Evolutionary conservation across 148 eudicot genomes (phyloP), one percentile per base, ranked within the genome.

Genomic region (Fagopyrum homotropicum): DNA sequence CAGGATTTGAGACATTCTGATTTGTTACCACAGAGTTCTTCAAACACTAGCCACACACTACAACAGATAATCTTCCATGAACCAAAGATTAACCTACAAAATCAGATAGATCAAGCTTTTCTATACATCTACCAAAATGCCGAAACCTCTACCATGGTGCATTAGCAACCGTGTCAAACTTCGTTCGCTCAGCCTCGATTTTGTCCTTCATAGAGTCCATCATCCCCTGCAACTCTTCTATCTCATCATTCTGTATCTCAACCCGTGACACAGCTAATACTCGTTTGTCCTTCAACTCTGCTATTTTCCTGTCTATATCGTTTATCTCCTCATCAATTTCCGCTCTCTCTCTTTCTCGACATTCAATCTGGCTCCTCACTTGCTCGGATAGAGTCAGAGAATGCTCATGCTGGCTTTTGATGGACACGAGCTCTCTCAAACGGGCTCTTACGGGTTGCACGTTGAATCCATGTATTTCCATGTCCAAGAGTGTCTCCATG

Each of bases 401-500:
- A 51, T 78, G 74, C 51, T 85, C 89, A 57, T 76, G 85, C 78
- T 63, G 75, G 40, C 81, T 80, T 76, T 88, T 93, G 35, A 82
- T 79, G 5, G 84, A 66, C 19, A 88, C 73, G 57, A 88, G 78
- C 55, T 44, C 72, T 60, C 73, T 72, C 22, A 93, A 69, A 55
- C 88, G 83, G 69, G 83, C 84, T 22, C 84, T 76, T 12, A 89
- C 73, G 0, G 69, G 76, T 44, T 54, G 69, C 35, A 91, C 97
- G 77, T 86, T 81, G 76, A 93, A 93, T 17, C 98, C 98, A 19
- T 87, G 81, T 55, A 75, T 72, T 77, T 91, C 93, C 84, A 93
- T 81, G 74, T 88, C 95, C 2, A 55, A 76, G 45, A 93, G 88
- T 50, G 92, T 81, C 68, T 88, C 94, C 82, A 91, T 60, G 78